A percentile compares a stretch with the other conserved stretches of the same genome.
Evolutionary conservation across 2,329 filamentous ascomycete genomes (phyloP).

Genomic region (Pseudocercospora crystallina): DNA sequence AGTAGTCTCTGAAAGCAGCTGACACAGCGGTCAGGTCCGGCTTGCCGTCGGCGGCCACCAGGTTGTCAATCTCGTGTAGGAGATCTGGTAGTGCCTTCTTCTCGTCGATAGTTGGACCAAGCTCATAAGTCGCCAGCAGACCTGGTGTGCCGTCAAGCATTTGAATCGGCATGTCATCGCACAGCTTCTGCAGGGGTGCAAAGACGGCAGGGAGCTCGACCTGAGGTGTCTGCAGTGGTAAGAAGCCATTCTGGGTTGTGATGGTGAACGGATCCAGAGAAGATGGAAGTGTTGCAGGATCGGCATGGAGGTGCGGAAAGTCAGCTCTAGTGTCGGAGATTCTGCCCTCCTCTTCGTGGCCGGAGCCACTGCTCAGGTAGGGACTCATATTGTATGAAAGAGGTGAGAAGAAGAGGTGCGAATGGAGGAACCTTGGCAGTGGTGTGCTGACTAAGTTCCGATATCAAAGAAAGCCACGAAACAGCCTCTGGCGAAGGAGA

Average conservation of each 20-base stretch:
- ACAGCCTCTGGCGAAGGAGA: slow-evolving; percentile 2
- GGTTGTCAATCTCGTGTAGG: slow-evolving; percentile 58
- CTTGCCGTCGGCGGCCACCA: slow-evolving; percentile 55
- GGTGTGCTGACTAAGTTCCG: background rate
- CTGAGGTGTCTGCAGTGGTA: slow-evolving; percentile 59
- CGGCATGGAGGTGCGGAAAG: slow-evolving; percentile 30
- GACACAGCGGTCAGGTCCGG: slow-evolving; percentile 77
- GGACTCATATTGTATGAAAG: slow-evolving; percentile 19
- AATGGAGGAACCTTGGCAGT: slow-evolving; percentile 1
- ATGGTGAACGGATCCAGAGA: slow-evolving; percentile 64
- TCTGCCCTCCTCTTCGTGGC: slow-evolving; percentile 9
- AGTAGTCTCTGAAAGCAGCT: slow-evolving; percentile 87
- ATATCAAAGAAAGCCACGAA: slow-evolving; percentile 10
- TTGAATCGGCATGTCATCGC: slow-evolving; percentile 76
- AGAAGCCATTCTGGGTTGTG: slow-evolving; percentile 70
- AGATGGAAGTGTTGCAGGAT: slow-evolving; percentile 27
- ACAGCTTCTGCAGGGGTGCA: slow-evolving; percentile 66
- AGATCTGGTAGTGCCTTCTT: slow-evolving; percentile 71
- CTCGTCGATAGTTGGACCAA: slow-evolving; percentile 70
- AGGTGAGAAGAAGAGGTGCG: slow-evolving; percentile 11
- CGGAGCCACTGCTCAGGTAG: slow-evolving; percentile 17
- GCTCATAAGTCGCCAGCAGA: slow-evolving; percentile 69
- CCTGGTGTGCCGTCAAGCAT: slow-evolving; percentile 72
- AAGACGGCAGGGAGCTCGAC: slow-evolving; percentile 70
- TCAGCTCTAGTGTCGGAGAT: slow-evolving; percentile 19